These are phyloP conservation scores for Syncephalastrum racemosum DNA, from an alignment of 371 early-diverging fungal genomes.

Conservation along the genomic window DNA sequence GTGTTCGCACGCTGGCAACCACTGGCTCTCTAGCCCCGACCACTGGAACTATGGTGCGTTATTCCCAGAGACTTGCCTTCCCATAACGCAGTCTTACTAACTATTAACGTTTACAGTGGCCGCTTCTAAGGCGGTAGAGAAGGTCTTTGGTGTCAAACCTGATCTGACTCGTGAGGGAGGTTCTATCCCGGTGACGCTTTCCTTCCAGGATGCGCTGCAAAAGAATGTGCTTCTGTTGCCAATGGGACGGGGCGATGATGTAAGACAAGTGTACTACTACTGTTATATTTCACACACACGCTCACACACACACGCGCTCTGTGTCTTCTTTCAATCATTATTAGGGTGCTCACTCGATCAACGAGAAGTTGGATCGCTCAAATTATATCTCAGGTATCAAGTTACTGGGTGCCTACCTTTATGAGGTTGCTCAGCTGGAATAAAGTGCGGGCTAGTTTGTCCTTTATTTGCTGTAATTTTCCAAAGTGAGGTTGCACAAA, in stretches of 20 bases:
- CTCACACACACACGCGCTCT: constrained; percentile 4
- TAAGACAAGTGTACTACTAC: constrained; percentile 22
- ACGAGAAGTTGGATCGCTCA: constrained; percentile 92
- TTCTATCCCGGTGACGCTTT: constrained; percentile 96
- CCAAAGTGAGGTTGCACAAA: too few relatives aligned
- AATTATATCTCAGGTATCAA: constrained; percentile 96
- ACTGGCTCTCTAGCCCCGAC: constrained; percentile 91
- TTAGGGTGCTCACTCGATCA: constrained; percentile 95
- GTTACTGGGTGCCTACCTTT: constrained; percentile 85
- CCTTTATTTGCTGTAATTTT: too few relatives aligned
- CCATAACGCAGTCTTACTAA: neutral
- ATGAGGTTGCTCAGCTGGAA: constrained; percentile 70
- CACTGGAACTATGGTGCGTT: constrained; percentile 86
- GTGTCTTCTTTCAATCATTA: neutral
- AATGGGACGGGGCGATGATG: constrained; percentile 89
- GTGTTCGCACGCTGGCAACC: constrained; percentile 85
- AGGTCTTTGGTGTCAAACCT: constrained; percentile 86
- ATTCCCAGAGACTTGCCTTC: neutral
- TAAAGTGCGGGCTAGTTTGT: neutral
- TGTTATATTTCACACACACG: neutral
- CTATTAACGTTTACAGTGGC: neutral
- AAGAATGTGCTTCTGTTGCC: constrained; percentile 91
- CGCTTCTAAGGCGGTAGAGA: constrained; percentile 75
- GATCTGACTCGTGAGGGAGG: constrained; percentile 98
- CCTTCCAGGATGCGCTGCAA: constrained; percentile 92